A percentile compares a stretch with the other conserved stretches of the same genome.
Evolutionary conservation across 2,329 filamentous ascomycete genomes (phyloP).

Genomic region (Ophiocordyceps unilateralis): DNA sequence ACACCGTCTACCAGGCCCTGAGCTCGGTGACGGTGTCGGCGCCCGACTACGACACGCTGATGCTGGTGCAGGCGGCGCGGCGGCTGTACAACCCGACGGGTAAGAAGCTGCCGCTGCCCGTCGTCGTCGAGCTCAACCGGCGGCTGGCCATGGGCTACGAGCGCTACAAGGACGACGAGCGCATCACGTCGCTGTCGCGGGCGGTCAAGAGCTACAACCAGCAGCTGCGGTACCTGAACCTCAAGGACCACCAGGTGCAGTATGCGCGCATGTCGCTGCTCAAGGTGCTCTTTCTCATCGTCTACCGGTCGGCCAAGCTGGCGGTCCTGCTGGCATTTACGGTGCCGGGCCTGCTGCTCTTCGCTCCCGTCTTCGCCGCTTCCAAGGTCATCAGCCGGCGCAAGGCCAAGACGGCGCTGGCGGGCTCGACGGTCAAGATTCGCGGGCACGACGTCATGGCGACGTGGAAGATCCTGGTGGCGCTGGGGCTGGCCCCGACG

Average conservation of each 20-base stretch:
- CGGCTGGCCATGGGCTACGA: constrained; percentile 82
- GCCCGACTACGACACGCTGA: constrained; percentile 89
- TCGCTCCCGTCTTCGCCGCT: constrained; percentile 73
- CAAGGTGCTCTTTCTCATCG: constrained; percentile 56
- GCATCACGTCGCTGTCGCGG: constrained; percentile 58
- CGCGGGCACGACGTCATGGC: constrained; percentile 80
- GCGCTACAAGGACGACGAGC: constrained; percentile 77
- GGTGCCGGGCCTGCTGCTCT: constrained; percentile 71
- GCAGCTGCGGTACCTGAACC: constrained; percentile 66
- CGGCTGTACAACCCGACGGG: constrained; percentile 87
- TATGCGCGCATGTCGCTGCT: constrained; percentile 71
- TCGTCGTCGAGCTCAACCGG: constrained; percentile 87
- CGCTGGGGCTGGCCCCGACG: constrained; percentile 64
- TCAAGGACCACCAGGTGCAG: constrained; percentile 87
- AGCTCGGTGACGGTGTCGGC: constrained; percentile 80
- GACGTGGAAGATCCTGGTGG: constrained; percentile 86
- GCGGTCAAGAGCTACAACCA: constrained; percentile 75
- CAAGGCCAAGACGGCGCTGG: constrained; percentile 71
- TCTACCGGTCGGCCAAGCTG: constrained; percentile 70
- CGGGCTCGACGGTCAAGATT: constrained; percentile 75
- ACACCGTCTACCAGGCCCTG: constrained; percentile 72
- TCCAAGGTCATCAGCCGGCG: constrained; percentile 67
- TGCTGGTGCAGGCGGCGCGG: constrained; percentile 89
- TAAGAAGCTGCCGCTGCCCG: constrained; percentile 80
- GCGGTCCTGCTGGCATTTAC: constrained; percentile 61